Conservation (phyloP, 176 grass and related monocot genomes). For the Aechmea fasciata region DNA sequence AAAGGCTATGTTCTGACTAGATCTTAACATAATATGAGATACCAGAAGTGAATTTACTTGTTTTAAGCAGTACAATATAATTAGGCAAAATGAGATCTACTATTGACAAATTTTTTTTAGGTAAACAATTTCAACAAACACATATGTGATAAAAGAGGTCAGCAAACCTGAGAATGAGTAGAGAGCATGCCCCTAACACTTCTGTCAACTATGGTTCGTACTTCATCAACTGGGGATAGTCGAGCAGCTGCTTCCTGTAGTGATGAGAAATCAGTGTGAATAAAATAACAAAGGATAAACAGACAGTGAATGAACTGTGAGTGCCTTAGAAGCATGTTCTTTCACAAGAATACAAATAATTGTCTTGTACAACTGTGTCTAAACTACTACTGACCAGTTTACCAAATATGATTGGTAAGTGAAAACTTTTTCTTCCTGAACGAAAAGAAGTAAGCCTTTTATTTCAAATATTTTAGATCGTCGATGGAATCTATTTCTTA, state of each 20-base stretch:
- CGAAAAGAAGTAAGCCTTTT: no score
- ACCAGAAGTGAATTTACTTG: no score
- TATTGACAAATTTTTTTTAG: neutral
- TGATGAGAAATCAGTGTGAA: neutral
- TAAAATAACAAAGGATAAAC: neutral
- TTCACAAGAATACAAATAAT: no score
- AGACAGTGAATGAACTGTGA: neutral
- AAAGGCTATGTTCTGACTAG: no score
- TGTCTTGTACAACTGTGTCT: no score
- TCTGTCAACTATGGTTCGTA: conserved; percentile 52
- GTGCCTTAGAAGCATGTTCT: no score
- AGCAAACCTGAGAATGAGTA: conserved; percentile 69
- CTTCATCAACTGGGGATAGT: conserved; percentile 67
- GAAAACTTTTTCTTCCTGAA: no score
- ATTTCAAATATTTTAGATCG: no score
- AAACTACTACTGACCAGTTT: no score
- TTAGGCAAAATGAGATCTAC: neutral
- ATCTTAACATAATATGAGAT: no score
- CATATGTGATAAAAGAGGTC: neutral
- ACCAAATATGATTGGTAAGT: no score
- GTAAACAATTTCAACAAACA: conserved; percentile 4
- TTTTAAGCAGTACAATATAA: neutral
- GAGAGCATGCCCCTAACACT: conserved; percentile 68
- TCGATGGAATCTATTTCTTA: no score
- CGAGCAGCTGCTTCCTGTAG: conserved; percentile 54